A percentile compares a stretch with the other conserved stretches of the same genome.
phyloP scores from a whole-genome alignment of 352 stramenopile species.

The Phytophthora pinifolia region DNA sequence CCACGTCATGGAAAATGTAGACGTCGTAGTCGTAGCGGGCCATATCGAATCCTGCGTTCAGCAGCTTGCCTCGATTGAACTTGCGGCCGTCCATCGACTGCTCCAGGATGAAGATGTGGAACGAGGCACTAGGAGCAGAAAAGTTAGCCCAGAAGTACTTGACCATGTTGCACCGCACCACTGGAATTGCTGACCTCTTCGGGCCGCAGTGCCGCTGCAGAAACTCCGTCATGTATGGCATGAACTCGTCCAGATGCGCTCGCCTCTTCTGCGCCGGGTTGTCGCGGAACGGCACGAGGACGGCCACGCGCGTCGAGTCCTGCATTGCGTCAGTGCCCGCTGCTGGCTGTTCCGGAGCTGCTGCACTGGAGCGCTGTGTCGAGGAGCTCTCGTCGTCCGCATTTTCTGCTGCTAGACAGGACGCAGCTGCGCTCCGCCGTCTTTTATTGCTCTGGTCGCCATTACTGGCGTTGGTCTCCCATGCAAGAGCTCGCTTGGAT shows the following conservation, averaged over 20 bases:
- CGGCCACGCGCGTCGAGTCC: slow-evolving; percentile 44
- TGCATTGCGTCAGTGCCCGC: slow-evolving; percentile 9
- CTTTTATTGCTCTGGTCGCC: slow-evolving; percentile 28
- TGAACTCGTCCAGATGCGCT: slow-evolving; percentile 87
- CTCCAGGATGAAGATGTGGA: slow-evolving; percentile 95
- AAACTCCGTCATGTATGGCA: slow-evolving; percentile 92
- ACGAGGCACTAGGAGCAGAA: slow-evolving; percentile 37
- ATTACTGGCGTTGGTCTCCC: slow-evolving; percentile 8
- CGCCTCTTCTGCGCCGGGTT: slow-evolving; percentile 87
- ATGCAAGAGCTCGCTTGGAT: slow-evolving; percentile 15
- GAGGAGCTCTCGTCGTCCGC: background rate
- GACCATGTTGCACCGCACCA: background rate
- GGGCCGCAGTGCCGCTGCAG: slow-evolving; percentile 41
- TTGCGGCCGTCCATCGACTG: slow-evolving; percentile 92
- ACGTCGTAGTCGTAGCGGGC: slow-evolving; percentile 75
- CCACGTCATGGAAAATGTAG: slow-evolving; percentile 97
- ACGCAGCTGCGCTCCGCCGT: background rate
- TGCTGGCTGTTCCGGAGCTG: too few species aligned
- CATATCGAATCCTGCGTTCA: slow-evolving; percentile 96
- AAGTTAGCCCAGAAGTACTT: background rate
- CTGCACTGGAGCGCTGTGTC: too few species aligned
- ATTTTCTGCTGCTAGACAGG: slow-evolving; percentile 10
- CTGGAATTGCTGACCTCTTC: slow-evolving; percentile 11
- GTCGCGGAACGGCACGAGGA: slow-evolving; percentile 96
- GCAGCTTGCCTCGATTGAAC: slow-evolving; percentile 97